Percentiles rank a stretch among this genome's conserved stretches.
Conservation (phyloP, 1,139 yeast species). For the Yamadazyma mexicana region DNA sequence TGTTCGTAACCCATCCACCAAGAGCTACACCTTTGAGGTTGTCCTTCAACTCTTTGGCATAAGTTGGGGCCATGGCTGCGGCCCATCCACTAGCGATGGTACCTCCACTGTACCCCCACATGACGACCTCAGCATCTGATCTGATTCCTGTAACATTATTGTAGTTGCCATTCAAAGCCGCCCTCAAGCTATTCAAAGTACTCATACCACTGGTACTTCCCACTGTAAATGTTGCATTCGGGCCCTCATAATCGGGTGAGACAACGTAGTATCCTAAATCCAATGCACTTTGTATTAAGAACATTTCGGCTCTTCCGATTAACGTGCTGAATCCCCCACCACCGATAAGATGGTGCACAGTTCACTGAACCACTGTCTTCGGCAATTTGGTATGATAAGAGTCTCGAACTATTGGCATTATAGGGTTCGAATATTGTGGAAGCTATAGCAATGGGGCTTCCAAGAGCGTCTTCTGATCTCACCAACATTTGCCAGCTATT, state of each 20-base stretch:
- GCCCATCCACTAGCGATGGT: constrained; percentile 41
- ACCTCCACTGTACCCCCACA: constrained; percentile 47
- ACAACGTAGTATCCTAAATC: constrained; percentile 31
- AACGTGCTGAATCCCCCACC: constrained; percentile 21
- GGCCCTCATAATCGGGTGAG: constrained; percentile 37
- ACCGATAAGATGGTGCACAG: constrained; percentile 36
- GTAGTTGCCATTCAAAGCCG: constrained; percentile 20
- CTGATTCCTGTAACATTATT: constrained; percentile 28
- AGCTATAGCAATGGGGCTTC: constrained; percentile 30
- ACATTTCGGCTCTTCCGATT: constrained; percentile 25
- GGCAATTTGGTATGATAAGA: constrained; percentile 33
- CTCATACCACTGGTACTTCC: constrained; percentile 34
- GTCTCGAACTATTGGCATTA: constrained; percentile 26
- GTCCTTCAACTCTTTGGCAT: constrained; percentile 32
- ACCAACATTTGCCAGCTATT: constrained; percentile 34
- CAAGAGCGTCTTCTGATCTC: constrained; percentile 30
- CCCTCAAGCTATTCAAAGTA: constrained; percentile 32
- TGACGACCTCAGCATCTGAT: constrained; percentile 24
- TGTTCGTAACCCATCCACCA: constrained; percentile 34
- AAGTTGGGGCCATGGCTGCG: constrained; percentile 31
- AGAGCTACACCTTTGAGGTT: constrained; percentile 30
- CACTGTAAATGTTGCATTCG: constrained; percentile 30
- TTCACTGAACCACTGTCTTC: constrained; percentile 29
- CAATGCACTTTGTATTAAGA: constrained; percentile 25
- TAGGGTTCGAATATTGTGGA: constrained; percentile 34